These are phyloP conservation scores for Aspergillus sp. DNA, from an alignment of 2,329 filamentous ascomycete species.

Conservation along the genomic window DNA sequence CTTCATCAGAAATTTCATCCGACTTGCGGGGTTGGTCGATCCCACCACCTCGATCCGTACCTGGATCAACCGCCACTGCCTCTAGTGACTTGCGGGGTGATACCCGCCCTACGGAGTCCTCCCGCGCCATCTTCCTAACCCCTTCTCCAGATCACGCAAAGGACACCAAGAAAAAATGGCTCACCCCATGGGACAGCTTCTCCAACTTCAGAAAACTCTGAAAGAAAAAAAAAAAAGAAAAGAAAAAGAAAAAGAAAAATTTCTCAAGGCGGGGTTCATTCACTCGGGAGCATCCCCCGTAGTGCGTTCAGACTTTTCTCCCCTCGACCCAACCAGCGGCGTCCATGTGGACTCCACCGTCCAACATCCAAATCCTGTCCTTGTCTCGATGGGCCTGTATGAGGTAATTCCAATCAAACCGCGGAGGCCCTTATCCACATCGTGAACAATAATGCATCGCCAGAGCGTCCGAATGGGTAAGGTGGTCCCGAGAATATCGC, in stretches of 20 bases:
- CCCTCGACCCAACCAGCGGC: background rate
- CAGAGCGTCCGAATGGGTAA: conserved; percentile 1
- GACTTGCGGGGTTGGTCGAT: conserved; percentile 20
- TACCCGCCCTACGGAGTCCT: background rate
- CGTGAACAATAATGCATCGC: background rate
- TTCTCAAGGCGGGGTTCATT: background rate
- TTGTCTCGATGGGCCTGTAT: conserved; percentile 1
- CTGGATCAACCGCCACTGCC: conserved; percentile 15
- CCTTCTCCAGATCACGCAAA: too few species aligned
- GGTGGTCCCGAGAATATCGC: background rate
- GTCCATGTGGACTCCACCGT: background rate
- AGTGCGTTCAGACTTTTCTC: background rate
- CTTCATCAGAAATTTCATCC: conserved; percentile 4
- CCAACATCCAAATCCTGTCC: background rate
- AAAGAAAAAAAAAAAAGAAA: background rate
- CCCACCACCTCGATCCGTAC: conserved; percentile 11
- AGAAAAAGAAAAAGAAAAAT: background rate
- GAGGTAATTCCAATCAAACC: conserved; percentile 4
- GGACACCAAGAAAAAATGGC: conserved; percentile 13
- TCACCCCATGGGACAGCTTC: conserved; percentile 3
- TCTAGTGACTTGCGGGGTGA: conserved; percentile 19
- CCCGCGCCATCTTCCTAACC: background rate
- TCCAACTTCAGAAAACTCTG: too few species aligned
- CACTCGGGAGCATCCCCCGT: background rate
- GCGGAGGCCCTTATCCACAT: background rate